Conservation (phyloP, 2,329 filamentous ascomycete genomes). For the Diaporthe sp. region DNA sequence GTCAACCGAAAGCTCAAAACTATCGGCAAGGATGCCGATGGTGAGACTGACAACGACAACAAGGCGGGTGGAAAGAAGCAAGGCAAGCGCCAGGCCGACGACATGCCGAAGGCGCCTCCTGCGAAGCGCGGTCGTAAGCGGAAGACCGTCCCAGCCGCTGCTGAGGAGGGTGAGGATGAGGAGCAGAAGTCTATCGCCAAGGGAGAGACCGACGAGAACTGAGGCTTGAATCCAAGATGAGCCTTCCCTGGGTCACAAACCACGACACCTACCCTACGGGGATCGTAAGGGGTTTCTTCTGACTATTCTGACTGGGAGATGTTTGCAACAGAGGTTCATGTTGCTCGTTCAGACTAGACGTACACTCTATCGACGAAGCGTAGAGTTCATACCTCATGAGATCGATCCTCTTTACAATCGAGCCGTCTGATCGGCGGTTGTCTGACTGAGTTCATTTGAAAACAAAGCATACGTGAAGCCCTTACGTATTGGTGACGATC, state of each 20-base stretch:
- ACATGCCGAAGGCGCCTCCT: not conserved
- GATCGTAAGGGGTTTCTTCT: not conserved
- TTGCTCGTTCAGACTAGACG: not conserved
- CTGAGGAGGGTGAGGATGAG: not conserved
- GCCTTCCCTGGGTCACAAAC: not conserved
- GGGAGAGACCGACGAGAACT: not conserved
- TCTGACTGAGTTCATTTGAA: not conserved
- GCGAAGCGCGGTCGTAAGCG: not conserved
- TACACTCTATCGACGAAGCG: no score
- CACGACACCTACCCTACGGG: not conserved
- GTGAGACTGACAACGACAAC: not conserved
- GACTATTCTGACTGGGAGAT: not conserved
- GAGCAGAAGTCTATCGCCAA: not conserved
- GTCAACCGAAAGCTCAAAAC: conserved; percentile 4
- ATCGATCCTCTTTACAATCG: not conserved
- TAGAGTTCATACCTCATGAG: not conserved
- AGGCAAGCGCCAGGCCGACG: not conserved
- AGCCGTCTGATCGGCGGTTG: not conserved
- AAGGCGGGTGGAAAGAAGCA: not conserved
- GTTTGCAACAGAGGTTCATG: not conserved
- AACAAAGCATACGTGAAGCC: not conserved
- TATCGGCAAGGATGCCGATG: not conserved
- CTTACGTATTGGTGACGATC: not conserved
- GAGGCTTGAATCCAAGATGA: not conserved
- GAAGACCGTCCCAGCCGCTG: not conserved